These are phyloP conservation scores for Volutella citrinella DNA, from an alignment of 2,329 filamentous ascomycete species.

Conservation along the genomic window DNA sequence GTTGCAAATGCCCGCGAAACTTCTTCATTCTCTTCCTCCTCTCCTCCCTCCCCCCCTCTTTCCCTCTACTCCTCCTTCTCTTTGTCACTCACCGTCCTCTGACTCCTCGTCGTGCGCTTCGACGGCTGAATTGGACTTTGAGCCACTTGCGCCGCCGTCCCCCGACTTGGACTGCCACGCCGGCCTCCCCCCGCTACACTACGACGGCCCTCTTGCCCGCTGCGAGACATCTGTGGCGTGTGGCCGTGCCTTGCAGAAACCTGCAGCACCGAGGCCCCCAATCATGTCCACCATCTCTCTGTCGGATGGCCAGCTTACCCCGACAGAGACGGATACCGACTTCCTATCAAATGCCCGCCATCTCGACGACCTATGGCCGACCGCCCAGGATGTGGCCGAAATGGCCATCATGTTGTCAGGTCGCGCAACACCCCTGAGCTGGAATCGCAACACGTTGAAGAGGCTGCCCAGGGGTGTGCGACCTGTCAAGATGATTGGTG, in stretches of 20 bases:
- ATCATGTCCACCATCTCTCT: slow-evolving; percentile 21
- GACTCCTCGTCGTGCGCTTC: no score
- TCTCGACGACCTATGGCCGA: slow-evolving; percentile 24
- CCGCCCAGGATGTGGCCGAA: slow-evolving; percentile 23
- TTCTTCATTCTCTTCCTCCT: no score
- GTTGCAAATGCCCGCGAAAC: no score
- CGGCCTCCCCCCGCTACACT: no score
- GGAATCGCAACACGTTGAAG: slow-evolving; percentile 26
- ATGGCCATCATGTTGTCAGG: slow-evolving; percentile 27
- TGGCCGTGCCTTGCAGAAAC: slow-evolving; percentile 17
- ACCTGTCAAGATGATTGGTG: slow-evolving; percentile 48
- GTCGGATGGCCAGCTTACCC: slow-evolving; percentile 26
- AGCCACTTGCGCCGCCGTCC: no score
- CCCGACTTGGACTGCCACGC: no score
- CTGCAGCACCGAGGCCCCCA: slow-evolving; percentile 9
- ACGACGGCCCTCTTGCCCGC: background rate
- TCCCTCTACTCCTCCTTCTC: no score
- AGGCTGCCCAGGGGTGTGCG: slow-evolving; percentile 32
- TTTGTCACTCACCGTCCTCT: no score
- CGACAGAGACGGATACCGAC: slow-evolving; percentile 25
- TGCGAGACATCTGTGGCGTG: slow-evolving; percentile 9
- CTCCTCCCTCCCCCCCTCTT: no score
- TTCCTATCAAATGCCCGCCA: slow-evolving; percentile 18
- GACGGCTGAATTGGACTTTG: no score
- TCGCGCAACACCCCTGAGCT: slow-evolving; percentile 20